phyloP scores from a whole-genome alignment of 257 asterid genomes.

The Linderniella brevidens region DNA sequence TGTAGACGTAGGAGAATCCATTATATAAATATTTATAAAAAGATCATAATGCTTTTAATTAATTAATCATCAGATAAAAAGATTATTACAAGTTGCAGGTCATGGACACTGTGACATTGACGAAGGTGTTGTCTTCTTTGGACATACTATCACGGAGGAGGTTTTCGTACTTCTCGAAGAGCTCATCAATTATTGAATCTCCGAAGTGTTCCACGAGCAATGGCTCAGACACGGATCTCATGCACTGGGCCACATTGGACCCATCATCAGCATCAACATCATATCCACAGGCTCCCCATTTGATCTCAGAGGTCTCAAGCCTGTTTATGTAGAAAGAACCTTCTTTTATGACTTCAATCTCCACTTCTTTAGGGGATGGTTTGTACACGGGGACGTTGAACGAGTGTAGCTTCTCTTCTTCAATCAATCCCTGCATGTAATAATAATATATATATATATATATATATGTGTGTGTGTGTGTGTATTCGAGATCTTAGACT shows the following conservation, averaged over 20 bases:
- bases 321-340: constrained; percentile 30
- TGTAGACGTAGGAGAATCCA: too few relatives aligned
- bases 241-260: constrained; percentile 29
- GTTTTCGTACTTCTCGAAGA: constrained; percentile 19
- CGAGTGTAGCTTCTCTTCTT: constrained; percentile 26
- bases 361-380: constrained; percentile 37
- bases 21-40: too few relatives aligned
- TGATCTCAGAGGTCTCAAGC: constrained; percentile 23
- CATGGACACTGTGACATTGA: constrained; percentile 29
- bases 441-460: too few relatives aligned
- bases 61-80: too few relatives aligned
- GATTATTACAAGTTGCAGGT: constrained; percentile 4
- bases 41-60: too few relatives aligned
- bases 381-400: constrained; percentile 55
- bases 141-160: constrained; percentile 17
- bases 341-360: constrained; percentile 24
- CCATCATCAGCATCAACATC: constrained; percentile 13
- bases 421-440: constrained; percentile 23
- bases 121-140: constrained; percentile 17
- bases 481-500: too few relatives aligned
- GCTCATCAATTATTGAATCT: constrained; percentile 18
- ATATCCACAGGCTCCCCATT: constrained; percentile 28
- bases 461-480: too few relatives aligned
- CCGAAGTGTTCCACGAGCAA: constrained; percentile 43
- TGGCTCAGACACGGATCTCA: constrained; percentile 61